Percentiles rank a stretch among this genome's conserved stretches.
Conservation (phyloP, 2,329 filamentous ascomycete genomes). For the Alternaria panax region DNA sequence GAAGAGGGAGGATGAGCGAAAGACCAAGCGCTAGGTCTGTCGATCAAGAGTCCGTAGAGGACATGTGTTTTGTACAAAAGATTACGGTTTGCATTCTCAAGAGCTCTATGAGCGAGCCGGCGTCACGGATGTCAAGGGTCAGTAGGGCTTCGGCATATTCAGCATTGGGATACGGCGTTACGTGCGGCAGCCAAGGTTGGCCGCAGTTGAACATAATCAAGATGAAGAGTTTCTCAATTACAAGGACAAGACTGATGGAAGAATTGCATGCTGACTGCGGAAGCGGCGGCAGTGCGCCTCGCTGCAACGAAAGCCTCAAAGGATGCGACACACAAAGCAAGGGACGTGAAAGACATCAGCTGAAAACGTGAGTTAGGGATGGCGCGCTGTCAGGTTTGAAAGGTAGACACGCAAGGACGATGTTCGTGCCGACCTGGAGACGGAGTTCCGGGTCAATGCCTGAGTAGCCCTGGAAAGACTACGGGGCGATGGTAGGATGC, state of each 20-base stretch:
- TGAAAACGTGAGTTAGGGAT: background rate
- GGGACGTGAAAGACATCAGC: conserved; percentile 8
- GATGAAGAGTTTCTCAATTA: conserved; percentile 26
- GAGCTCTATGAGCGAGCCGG: conserved; percentile 28
- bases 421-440: background rate
- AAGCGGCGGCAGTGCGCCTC: background rate
- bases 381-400: background rate
- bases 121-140: conserved; percentile 30
- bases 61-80: conserved; percentile 33
- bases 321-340: conserved; percentile 6
- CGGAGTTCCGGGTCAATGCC: background rate
- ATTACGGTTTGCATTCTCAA: conserved; percentile 22
- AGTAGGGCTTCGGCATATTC: conserved; percentile 21
- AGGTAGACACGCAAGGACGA: background rate
- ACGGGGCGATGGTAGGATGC: background rate
- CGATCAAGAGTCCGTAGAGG: conserved; percentile 13
- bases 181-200: conserved; percentile 22
- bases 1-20: conserved; percentile 83
- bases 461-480: background rate
- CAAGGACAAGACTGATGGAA: conserved; percentile 15
- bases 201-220: conserved; percentile 38
- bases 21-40: conserved; percentile 60
- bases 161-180: conserved; percentile 40
- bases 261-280: conserved; percentile 16
- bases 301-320: background rate